These are phyloP conservation scores for Pichia insulana DNA, from an alignment of 805 yeast species.

Conservation along the genomic window DNA sequence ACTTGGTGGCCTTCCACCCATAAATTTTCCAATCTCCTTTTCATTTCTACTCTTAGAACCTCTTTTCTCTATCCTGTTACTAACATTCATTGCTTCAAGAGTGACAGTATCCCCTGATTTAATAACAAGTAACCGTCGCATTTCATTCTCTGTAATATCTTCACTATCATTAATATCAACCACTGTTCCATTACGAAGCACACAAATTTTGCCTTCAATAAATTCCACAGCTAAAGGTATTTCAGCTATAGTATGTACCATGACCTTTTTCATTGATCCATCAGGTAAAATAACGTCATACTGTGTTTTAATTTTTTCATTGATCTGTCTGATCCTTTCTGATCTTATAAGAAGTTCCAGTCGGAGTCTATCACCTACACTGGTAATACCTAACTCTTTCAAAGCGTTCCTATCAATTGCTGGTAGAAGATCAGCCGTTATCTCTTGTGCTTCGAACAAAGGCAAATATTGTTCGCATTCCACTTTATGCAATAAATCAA, in stretches of 20 bases:
- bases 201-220: not conserved
- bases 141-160: constrained; percentile 37
- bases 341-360: constrained; percentile 50
- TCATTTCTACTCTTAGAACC: constrained; percentile 2
- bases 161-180: constrained; percentile 40
- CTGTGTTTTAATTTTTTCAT: not conserved
- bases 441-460: constrained; percentile 36
- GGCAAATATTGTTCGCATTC: constrained; percentile 23
- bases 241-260: constrained; percentile 37
- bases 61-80: constrained; percentile 27
- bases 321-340: constrained; percentile 18
- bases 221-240: not conserved
- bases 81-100: constrained; percentile 46
- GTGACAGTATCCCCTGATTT: not conserved
- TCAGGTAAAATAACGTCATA: constrained; percentile 1
- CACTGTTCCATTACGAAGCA: not conserved
- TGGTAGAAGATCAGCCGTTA: constrained; percentile 46
- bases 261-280: constrained; percentile 1
- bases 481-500: constrained; percentile 12
- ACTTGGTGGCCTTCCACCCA: constrained; percentile 90
- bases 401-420: constrained; percentile 58
- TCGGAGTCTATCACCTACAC: constrained; percentile 76
- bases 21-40: constrained; percentile 30
- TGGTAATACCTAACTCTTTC: constrained; percentile 62
- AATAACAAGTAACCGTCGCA: not conserved